A percentile compares a stretch with the other conserved stretches of the same genome.
Evolutionary conservation across 2,329 filamentous ascomycete genomes (phyloP).

Genomic region (Talaromyces pinophilus): DNA sequence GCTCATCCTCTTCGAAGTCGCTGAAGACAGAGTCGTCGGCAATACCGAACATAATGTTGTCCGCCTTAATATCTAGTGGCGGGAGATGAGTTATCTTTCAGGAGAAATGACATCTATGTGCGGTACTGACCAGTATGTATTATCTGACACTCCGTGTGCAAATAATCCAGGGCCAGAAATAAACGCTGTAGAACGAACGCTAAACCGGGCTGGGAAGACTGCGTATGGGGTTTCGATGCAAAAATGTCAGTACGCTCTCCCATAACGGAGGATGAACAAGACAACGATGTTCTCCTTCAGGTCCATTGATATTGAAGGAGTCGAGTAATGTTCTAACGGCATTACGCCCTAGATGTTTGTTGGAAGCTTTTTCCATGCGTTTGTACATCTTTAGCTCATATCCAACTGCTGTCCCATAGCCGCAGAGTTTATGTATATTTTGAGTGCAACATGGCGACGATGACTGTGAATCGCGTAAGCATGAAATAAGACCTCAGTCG

Average conservation of each 20-base stretch:
- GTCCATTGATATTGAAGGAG: slow-evolving; percentile 15
- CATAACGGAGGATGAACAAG: slow-evolving; percentile 47
- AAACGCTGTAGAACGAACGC: slow-evolving; percentile 42
- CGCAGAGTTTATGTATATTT: slow-evolving; percentile 33
- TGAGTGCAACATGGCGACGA: slow-evolving; percentile 35
- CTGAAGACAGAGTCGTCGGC: slow-evolving; percentile 44
- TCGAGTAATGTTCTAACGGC: slow-evolving; percentile 26
- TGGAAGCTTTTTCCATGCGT: slow-evolving; percentile 34
- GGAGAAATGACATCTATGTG: slow-evolving; percentile 9
- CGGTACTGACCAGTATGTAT: slow-evolving; percentile 48
- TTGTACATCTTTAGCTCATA: slow-evolving; percentile 50
- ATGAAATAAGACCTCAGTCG: background rate
- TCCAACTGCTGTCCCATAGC: slow-evolving; percentile 35
- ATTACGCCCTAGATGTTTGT: slow-evolving; percentile 34
- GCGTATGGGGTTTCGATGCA: slow-evolving; percentile 40
- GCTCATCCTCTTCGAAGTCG: slow-evolving; percentile 45
- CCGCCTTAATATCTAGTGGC: slow-evolving; percentile 47
- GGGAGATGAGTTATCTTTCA: slow-evolving; percentile 21
- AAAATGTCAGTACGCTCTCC: slow-evolving; percentile 45
- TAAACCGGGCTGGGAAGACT: slow-evolving; percentile 34
- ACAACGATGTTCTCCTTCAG: slow-evolving; percentile 32
- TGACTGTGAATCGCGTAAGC: slow-evolving; percentile 24
- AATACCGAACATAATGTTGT: slow-evolving; percentile 52
- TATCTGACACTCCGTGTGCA: slow-evolving; percentile 51
- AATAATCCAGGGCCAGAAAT: slow-evolving; percentile 49